Base-by-base conservation (phyloP, 1,139 yeast genomes). In the Yamadazyma diospyri region DNA sequence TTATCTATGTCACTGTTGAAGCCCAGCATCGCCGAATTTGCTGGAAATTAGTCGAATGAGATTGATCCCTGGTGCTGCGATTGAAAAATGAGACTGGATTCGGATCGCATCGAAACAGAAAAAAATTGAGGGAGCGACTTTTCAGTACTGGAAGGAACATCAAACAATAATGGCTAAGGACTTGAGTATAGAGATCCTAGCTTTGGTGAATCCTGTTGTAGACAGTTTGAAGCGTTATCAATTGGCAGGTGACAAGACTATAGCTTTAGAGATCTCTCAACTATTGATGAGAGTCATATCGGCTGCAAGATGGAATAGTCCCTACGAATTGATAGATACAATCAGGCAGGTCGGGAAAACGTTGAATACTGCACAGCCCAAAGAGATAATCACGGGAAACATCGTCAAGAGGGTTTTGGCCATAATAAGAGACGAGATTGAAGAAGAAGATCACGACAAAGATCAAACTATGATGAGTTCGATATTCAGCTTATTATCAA, bases 321-420 rank as follows among this genome's bases (percentile, higher is more conserved):
- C 86, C 7, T 79, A 76, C 39, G 88, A 85, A 41, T 69, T 92
- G 43, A 78, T 89, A 28, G 61, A 60, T 13, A 78, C 83, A 38
- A 78, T 92, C 42, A 76, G 94, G 48, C 62, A 64, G 37, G 73
- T 81, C 13, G 94, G 92, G 2, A 62, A 59, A 26, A 60, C 70
- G 16, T 54, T 82, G 27, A 76, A 76, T 23, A 69, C 66, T 23
- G 84, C 89, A 2, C 82, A 78, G 45, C 89, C 92, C 5, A 69
- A 81, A 44, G 95, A 89, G 49, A 80, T 88, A 45, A 77, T 89
- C 8, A 78, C 94, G 33, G 98, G 97, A 5, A 94, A 92, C 55
- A 81, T 92, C 30, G 85, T 92, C 14, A 77, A 97, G 56, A 73
- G 98, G 54, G 92, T 92, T 2, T 67, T 94, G 45, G 92, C 94